These are phyloP conservation scores for Pythium rishiriense DNA, from an alignment of 352 stramenopile genomes.

Conservation along the genomic window DNA sequence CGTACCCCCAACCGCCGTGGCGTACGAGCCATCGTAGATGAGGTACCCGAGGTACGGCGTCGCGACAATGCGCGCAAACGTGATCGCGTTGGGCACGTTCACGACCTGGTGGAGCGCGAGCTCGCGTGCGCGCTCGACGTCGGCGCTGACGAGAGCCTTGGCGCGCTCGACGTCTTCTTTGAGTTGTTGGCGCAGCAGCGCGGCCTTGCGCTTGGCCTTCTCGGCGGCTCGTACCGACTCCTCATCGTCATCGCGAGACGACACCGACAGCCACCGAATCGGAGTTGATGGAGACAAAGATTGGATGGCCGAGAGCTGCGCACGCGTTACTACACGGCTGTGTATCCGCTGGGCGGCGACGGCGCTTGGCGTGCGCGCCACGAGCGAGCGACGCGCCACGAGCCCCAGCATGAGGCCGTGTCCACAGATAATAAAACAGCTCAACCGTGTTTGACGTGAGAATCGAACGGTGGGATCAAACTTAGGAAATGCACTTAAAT, in stretches of 20 bases:
- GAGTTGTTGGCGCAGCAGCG: conserved; percentile 45
- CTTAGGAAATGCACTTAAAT: conserved; percentile 7
- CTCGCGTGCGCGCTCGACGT: conserved; percentile 38
- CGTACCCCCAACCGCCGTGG: conserved; percentile 66
- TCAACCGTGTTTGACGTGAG: conserved; percentile 15
- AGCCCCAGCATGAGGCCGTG: conserved; percentile 9
- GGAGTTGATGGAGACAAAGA: not conserved
- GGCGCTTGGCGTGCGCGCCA: conserved; percentile 1
- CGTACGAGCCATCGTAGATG: conserved; percentile 68
- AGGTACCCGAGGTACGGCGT: conserved; percentile 79
- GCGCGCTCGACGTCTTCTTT: conserved; percentile 25
- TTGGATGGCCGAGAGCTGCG: not conserved
- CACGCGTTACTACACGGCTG: not conserved
- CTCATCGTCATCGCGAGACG: conserved; percentile 26
- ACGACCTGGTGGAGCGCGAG: conserved; percentile 66
- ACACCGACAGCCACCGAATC: conserved; percentile 11
- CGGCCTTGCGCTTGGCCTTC: conserved; percentile 27
- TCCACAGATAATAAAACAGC: not conserved
- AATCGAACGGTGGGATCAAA: not conserved
- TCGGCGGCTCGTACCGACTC: conserved; percentile 4
- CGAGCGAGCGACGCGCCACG: conserved; percentile 1
- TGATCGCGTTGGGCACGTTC: conserved; percentile 83
- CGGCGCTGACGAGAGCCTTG: conserved; percentile 42
- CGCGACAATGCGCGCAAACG: conserved; percentile 67
- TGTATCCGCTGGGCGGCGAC: conserved; percentile 18